phyloP scores from a whole-genome alignment of 2,329 filamentous ascomycete species.

The Beauveria pseudobassiana region DNA sequence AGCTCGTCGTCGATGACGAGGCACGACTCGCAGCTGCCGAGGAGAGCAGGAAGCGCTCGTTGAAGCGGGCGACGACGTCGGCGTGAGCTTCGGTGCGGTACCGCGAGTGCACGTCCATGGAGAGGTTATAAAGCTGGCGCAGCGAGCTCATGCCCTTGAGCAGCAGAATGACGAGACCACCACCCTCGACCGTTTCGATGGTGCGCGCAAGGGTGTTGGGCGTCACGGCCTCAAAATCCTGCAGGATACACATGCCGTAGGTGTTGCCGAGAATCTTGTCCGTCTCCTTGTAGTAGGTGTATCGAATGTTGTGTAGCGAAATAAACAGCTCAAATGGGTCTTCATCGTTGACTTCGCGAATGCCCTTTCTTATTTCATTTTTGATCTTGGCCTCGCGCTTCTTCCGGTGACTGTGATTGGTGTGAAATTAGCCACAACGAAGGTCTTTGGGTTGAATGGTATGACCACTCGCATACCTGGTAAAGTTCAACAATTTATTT shows the following conservation, averaged over 20 bases:
- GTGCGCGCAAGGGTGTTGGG: conserved; percentile 93
- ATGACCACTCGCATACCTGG: conserved; percentile 42
- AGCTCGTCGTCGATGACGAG: conserved; percentile 96
- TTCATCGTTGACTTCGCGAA: conserved; percentile 83
- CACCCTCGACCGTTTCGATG: conserved; percentile 95
- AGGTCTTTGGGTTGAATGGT: background rate
- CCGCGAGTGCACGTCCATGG: conserved; percentile 95
- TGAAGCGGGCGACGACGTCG: conserved; percentile 92
- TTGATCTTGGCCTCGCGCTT: conserved; percentile 98
- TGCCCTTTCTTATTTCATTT: conserved; percentile 92
- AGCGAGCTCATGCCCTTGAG: conserved; percentile 95
- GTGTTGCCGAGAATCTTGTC: conserved; percentile 98
- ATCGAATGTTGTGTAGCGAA: conserved; percentile 92
- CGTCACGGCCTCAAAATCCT: conserved; percentile 96
- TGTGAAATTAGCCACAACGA: conserved; percentile 6
- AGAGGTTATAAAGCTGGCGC: conserved; percentile 93
- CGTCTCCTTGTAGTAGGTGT: conserved; percentile 99
- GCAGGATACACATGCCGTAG: conserved; percentile 95
- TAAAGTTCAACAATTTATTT: conserved; percentile 92
- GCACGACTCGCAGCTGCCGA: conserved; percentile 92
- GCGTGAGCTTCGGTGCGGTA: conserved; percentile 95
- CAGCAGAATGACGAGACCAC: conserved; percentile 81
- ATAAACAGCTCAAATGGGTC: conserved; percentile 98
- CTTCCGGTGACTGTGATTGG: conserved; percentile 68
- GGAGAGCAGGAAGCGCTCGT: conserved; percentile 94